Evolutionary conservation across 768 basidiomycete genomes (phyloP), one percentile per base, ranked within the genome.

Genomic region (Tulasnella calospora): DNA sequence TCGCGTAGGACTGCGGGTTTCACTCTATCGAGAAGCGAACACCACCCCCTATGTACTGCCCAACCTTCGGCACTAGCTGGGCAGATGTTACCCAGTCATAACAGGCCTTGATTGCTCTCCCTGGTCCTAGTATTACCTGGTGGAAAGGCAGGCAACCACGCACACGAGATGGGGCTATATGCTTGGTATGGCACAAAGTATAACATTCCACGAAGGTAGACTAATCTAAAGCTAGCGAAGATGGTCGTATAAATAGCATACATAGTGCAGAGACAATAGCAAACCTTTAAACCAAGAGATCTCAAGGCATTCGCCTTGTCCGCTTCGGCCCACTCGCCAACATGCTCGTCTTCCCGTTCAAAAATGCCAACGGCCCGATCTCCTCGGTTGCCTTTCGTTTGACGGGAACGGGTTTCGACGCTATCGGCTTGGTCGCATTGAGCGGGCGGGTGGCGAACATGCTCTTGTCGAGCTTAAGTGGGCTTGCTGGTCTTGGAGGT

Each of bases 401-500:
- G 12, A 36, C 36, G 19, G 71, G 71, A 38, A 9, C 44, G 35
- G 71, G 21, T 35, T n/a, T n/a, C 44, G 38, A 30, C 71, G 71
- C 44, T 10, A 21, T 41, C 4, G 71, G 36, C 36, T 40, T 23
- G 12, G 38, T 38, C 35, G 44, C 10, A 21, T 6, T 9, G 71
- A 46, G n/a, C 2, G 36, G n/a, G 3, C 71, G 71, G 27, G 13
- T 30, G 35, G 44, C 71, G 71, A 40, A 72, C 71, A 72, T 38
- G 71, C 71, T 72, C 71, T 72, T 72, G 71, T 72, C 71, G 4
- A 72, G 33, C 61, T 33, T 67, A 4, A 67, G 61, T 27, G 61
- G 61, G 61, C 61, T 67, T 12, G 61, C 61, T 30, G 61, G 30
- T 67, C 61, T 67, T 21, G 47, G 47, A 51, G 47, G 27, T 33